A percentile compares a stretch with the other conserved stretches of the same genome.
Evolutionary conservation across 1,284 basidiomycete species (phyloP).

Genomic region (Ganoderma lucidum): DNA sequence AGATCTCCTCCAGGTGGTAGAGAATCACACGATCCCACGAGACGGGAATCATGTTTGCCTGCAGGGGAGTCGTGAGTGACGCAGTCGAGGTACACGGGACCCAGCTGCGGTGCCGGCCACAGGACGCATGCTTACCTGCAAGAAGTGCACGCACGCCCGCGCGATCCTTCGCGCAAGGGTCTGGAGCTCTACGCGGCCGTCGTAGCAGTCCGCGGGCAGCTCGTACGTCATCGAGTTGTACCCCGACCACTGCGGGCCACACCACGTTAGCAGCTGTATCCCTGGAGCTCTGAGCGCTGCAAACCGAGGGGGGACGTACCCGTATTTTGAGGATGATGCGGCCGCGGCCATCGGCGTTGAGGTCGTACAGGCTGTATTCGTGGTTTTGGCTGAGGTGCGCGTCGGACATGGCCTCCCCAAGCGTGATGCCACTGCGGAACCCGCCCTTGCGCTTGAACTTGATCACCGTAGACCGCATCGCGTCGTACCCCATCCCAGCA

Average conservation of each 20-base stretch:
- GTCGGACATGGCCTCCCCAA: slow-evolving; percentile 74
- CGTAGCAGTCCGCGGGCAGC: slow-evolving; percentile 74
- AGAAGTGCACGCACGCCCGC: slow-evolving; percentile 76
- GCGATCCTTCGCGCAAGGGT: slow-evolving; percentile 74
- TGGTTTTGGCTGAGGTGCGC: slow-evolving; percentile 66
- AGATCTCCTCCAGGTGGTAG: slow-evolving; percentile 75
- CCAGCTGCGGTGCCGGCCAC: slow-evolving; percentile 14
- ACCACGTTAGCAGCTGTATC: slow-evolving; percentile 3
- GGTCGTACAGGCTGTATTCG: slow-evolving; percentile 65
- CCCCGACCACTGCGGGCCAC: slow-evolving; percentile 65
- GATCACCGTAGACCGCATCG: slow-evolving; percentile 56
- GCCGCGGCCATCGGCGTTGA: slow-evolving; percentile 65
- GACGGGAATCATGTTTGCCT: slow-evolving; percentile 72
- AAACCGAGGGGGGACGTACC: slow-evolving; percentile 46
- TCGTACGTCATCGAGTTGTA: slow-evolving; percentile 77
- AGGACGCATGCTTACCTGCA: slow-evolving; percentile 58
- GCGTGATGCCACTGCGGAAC: slow-evolving; percentile 68
- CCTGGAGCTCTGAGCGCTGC: neutral
- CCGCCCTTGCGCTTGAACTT: slow-evolving; percentile 80
- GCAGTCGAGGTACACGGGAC: slow-evolving; percentile 20
- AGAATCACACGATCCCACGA: slow-evolving; percentile 74
- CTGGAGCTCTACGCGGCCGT: slow-evolving; percentile 68
- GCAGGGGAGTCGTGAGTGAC: slow-evolving; percentile 23
- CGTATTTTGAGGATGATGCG: slow-evolving; percentile 69
- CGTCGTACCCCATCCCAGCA: slow-evolving; percentile 49